phyloP scores from a whole-genome alignment of 2,329 filamentous ascomycete species.

The Celoporthe dispersa region DNA sequence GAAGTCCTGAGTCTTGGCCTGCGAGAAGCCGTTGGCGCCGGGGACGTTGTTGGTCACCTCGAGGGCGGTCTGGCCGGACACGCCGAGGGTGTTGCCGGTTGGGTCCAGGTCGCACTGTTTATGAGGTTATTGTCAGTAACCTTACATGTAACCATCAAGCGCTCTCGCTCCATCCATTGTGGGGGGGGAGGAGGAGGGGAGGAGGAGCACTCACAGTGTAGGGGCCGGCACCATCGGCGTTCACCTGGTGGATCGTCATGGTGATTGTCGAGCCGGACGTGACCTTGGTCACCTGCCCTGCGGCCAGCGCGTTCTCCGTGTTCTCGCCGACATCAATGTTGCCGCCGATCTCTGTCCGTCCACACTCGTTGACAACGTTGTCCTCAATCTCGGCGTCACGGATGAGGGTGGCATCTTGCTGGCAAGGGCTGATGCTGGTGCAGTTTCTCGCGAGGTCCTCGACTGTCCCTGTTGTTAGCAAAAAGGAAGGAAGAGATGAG shows the following conservation, averaged over 20 bases:
- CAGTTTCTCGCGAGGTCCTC: conserved; percentile 64
- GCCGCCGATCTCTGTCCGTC: conserved; percentile 62
- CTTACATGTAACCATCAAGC: too few relatives aligned
- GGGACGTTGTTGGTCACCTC: conserved; percentile 62
- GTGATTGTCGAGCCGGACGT: conserved; percentile 46
- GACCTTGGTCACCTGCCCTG: conserved; percentile 52
- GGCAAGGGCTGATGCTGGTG: conserved; percentile 67
- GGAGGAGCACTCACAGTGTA: conserved; percentile 38
- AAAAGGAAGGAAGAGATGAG: neutral
- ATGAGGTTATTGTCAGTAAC: neutral
- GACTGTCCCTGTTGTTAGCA: conserved; percentile 41
- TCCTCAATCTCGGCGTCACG: conserved; percentile 57
- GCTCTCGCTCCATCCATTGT: too few relatives aligned
- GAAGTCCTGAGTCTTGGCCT: conserved; percentile 59
- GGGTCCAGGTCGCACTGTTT: conserved; percentile 50
- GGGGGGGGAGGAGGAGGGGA: too few relatives aligned
- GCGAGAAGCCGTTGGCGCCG: conserved; percentile 59
- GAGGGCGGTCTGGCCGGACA: conserved; percentile 43
- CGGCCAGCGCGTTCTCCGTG: conserved; percentile 53
- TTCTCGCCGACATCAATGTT: conserved; percentile 63
- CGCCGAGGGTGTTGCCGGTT: conserved; percentile 46
- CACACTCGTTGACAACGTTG: conserved; percentile 63
- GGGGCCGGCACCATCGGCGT: conserved; percentile 54
- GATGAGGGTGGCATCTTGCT: conserved; percentile 68
- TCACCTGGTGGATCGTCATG: conserved; percentile 54